These are phyloP conservation scores for Talaromyces sp. DNA, from an alignment of 2,329 filamentous ascomycete genomes.

Conservation along the genomic window DNA sequence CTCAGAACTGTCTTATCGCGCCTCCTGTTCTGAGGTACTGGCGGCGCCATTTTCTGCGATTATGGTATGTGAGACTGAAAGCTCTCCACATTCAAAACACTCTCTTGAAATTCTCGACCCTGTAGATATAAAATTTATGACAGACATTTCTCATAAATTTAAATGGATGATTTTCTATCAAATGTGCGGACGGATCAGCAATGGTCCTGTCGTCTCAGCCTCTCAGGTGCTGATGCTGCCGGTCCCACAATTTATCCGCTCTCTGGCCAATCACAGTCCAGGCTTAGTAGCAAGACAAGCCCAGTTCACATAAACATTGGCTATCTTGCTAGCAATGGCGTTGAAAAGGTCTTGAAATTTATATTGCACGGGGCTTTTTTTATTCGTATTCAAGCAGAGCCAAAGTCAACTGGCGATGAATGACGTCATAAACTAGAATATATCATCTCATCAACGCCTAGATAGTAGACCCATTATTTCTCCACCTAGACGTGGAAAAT, in stretches of 20 bases:
- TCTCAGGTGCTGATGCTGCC: too few relatives aligned
- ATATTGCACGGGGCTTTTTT: not conserved
- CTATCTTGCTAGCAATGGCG: not conserved
- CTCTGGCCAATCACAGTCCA: not conserved
- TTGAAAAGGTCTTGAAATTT: not conserved
- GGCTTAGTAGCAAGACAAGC: not conserved
- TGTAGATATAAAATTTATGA: not conserved
- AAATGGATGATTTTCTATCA: not conserved
- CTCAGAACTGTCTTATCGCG: conserved; percentile 1
- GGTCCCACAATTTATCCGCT: not conserved
- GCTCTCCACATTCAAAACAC: not conserved
- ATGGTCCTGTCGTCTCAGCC: not conserved
- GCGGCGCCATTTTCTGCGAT: not conserved
- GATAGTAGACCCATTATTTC: too few relatives aligned
- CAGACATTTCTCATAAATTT: not conserved
- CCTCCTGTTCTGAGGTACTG: not conserved
- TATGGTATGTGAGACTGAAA: not conserved
- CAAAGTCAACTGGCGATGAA: not conserved
- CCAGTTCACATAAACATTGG: not conserved
- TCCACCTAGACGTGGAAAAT: too few relatives aligned
- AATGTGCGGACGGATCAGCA: not conserved
- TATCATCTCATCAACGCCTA: too few relatives aligned
- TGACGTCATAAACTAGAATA: not conserved
- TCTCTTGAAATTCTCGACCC: not conserved
- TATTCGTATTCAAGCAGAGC: not conserved